Percentiles rank a stretch among this genome's conserved stretches.
phyloP scores from a whole-genome alignment of 208 protist species.

The Trypanosoma vivax region DNA sequence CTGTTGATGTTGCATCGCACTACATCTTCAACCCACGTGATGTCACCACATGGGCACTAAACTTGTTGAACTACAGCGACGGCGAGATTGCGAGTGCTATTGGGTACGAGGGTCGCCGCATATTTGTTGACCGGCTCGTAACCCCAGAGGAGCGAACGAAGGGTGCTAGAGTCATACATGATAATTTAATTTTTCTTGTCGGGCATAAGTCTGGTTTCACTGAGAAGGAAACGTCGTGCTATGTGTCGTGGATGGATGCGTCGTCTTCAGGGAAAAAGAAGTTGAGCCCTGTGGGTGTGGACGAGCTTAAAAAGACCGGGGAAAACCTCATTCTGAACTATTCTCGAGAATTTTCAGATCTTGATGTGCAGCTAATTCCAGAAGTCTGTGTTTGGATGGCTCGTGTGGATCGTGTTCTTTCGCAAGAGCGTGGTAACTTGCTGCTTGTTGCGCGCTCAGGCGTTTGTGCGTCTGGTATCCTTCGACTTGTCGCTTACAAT shows the following conservation, averaged over 20 bases:
- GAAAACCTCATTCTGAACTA: slow-evolving; percentile 78
- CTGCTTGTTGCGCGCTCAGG: slow-evolving; percentile 93
- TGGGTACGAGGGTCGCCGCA: slow-evolving; percentile 90
- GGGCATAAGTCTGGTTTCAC: slow-evolving; percentile 42
- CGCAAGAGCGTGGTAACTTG: slow-evolving; percentile 89
- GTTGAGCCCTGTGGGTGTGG: slow-evolving; percentile 36
- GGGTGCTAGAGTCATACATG: slow-evolving; percentile 60
- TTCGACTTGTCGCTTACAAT: slow-evolving; percentile 89
- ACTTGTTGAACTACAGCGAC: slow-evolving; percentile 89
- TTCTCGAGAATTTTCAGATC: slow-evolving; percentile 89
- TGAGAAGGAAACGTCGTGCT: slow-evolving; percentile 73
- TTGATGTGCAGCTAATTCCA: slow-evolving; percentile 93
- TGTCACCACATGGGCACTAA: slow-evolving; percentile 92
- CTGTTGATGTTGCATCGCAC: slow-evolving; percentile 92
- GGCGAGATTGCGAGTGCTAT: slow-evolving; percentile 82
- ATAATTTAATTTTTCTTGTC: slow-evolving; percentile 76
- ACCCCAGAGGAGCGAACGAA: slow-evolving; percentile 70
- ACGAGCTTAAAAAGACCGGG: slow-evolving; percentile 70
- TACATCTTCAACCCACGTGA: slow-evolving; percentile 98
- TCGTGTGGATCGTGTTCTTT: slow-evolving; percentile 94
- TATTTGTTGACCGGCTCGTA: slow-evolving; percentile 94
- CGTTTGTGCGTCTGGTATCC: slow-evolving; percentile 87
- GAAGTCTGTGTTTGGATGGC: slow-evolving; percentile 93
- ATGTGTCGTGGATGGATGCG: slow-evolving; percentile 43
- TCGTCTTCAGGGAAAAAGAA: slow-evolving; percentile 30